Percentiles rank a stretch among this genome's conserved stretches.
These are phyloP conservation scores for Sporobolomyces roseus DNA, from an alignment of 768 basidiomycete species.

Conservation along the genomic window DNA sequence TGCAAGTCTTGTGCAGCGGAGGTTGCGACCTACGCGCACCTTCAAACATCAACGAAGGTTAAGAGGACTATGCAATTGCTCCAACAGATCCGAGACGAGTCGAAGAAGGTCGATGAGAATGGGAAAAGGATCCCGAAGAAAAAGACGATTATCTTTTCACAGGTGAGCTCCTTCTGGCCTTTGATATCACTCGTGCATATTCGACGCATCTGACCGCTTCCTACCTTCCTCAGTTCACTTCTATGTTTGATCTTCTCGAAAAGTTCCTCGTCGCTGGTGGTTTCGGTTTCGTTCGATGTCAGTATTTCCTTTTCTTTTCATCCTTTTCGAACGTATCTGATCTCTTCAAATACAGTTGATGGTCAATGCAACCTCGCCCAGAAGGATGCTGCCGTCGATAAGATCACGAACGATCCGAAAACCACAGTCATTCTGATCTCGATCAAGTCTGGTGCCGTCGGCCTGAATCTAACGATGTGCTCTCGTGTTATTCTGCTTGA, in stretches of 20 bases:
- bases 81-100: constrained; percentile 58
- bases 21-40: constrained; percentile 56
- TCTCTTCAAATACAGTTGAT: constrained; percentile 62
- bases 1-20: constrained; percentile 60
- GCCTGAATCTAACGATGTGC: constrained; percentile 84
- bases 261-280: constrained; percentile 69
- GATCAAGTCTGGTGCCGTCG: constrained; percentile 49
- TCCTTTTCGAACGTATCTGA: neutral
- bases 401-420: constrained; percentile 61
- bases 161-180: constrained; percentile 10
- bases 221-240: constrained; percentile 54
- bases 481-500: constrained; percentile 70
- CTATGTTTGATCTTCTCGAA: constrained; percentile 75
- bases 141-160: constrained; percentile 95
- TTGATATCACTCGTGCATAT: neutral
- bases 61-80: constrained; percentile 74
- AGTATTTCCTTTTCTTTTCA: constrained; percentile 49
- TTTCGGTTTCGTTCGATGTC: constrained; percentile 78
- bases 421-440: constrained; percentile 74
- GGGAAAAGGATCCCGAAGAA: constrained; percentile 52
- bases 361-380: constrained; percentile 75
- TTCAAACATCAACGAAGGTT: constrained; percentile 64
- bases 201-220: neutral
- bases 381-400: constrained; percentile 68
- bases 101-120: constrained; percentile 16